phyloP scores from a whole-genome alignment of 2,329 filamentous ascomycete species.

The Diaporthe eres region DNA sequence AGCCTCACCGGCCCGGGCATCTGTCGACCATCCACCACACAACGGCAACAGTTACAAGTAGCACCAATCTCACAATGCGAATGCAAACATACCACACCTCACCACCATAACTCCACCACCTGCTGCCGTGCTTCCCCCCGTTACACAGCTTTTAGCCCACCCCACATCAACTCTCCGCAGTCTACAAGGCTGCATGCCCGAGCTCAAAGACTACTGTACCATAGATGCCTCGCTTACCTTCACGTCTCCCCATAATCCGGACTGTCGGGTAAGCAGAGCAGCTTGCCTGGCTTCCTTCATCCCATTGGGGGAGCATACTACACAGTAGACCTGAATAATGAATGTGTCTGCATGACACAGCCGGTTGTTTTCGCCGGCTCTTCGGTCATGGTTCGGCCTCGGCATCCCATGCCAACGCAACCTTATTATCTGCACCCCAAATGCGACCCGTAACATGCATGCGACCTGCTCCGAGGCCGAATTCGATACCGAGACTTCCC shows the following conservation, averaged over 20 bases:
- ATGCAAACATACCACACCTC: neutral
- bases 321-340: neutral
- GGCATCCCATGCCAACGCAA: neutral
- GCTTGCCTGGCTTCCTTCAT: neutral
- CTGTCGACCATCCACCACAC: conserved; percentile 38
- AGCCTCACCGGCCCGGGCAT: conserved; percentile 24
- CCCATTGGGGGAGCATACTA: neutral
- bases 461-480: neutral
- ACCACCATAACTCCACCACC: neutral
- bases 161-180: neutral
- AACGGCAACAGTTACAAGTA: neutral
- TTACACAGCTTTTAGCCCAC: neutral
- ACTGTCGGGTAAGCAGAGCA: conserved; percentile 12
- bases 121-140: neutral
- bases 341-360: neutral
- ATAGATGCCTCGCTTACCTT: neutral
- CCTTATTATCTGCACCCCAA: neutral
- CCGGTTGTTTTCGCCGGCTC: conserved; percentile 6
- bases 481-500: conserved; percentile 11
- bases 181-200: conserved; percentile 3
- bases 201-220: neutral
- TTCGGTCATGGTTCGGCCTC: conserved; percentile 18
- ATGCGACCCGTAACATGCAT: neutral
- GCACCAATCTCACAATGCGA: neutral
- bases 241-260: neutral